These are phyloP conservation scores for Kentomonas sorsogonicus DNA, from an alignment of 208 protist species.

Conservation along the genomic window DNA sequence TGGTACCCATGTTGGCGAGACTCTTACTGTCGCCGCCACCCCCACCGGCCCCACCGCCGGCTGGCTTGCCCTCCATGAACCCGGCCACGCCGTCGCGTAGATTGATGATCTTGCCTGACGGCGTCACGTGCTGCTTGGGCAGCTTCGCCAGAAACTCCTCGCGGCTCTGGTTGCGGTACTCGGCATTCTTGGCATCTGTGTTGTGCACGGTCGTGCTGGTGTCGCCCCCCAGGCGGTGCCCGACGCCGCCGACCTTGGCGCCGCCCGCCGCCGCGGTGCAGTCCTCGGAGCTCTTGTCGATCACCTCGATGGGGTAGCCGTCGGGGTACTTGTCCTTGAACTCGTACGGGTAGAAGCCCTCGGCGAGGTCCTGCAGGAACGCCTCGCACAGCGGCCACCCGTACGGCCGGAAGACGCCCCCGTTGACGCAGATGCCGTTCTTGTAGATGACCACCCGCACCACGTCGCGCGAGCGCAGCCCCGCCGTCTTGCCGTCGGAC, in stretches of 20 bases:
- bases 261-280: slow-evolving; percentile 3
- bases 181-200: no score
- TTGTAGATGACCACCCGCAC: slow-evolving; percentile 78
- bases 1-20: slow-evolving; percentile 10
- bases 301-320: slow-evolving; percentile 84
- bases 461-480: slow-evolving; percentile 70
- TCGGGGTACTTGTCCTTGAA: slow-evolving; percentile 91
- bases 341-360: slow-evolving; percentile 93
- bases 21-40: no score
- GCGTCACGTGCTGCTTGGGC: slow-evolving; percentile 57
- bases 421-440: slow-evolving; percentile 89
- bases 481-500: slow-evolving; percentile 44
- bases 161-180: slow-evolving; percentile 20
- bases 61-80: slow-evolving; percentile 30
- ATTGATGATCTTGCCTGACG: slow-evolving; percentile 61
- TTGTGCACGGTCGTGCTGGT: no score
- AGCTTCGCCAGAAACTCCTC: slow-evolving; percentile 67
- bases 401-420: slow-evolving; percentile 83
- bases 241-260: slow-evolving; percentile 7
- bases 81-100: slow-evolving; percentile 48
- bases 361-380: slow-evolving; percentile 83
- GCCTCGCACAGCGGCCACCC: slow-evolving; percentile 82
- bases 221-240: slow-evolving; percentile 11
- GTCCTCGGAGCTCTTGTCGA: slow-evolving; percentile 47
- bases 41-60: neutral